Evolutionary conservation across 805 yeast species (phyloP).

Genomic region (Kodamaea laetipori): DNA sequence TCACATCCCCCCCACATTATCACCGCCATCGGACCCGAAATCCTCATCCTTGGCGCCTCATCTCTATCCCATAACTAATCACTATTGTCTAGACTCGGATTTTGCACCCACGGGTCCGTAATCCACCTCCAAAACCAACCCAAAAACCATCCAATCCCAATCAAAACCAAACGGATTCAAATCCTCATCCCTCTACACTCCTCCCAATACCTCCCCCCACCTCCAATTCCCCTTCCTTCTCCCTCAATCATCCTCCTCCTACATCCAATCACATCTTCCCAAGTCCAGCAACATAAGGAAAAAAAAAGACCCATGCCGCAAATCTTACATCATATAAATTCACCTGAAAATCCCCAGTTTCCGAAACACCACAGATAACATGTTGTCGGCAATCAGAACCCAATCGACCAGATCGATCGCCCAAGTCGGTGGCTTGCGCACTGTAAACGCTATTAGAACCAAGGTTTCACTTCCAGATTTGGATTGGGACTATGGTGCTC

Average conservation of each 20-base stretch:
- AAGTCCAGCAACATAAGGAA: neutral
- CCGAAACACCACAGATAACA: neutral
- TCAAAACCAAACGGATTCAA: neutral
- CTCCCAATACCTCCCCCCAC: neutral
- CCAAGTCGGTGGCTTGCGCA: neutral
- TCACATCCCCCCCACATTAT: neutral
- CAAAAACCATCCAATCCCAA: neutral
- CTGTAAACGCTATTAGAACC: conserved; percentile 44
- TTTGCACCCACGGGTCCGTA: no score
- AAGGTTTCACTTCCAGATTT: conserved; percentile 78
- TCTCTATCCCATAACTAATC: conserved; percentile 2
- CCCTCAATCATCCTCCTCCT: neutral
- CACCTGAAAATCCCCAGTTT: neutral
- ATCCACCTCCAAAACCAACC: no score
- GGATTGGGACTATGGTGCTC: conserved; percentile 79
- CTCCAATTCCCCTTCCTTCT: neutral
- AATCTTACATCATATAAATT: neutral
- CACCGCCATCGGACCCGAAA: neutral
- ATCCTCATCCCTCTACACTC: neutral
- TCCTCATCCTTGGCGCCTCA: neutral
- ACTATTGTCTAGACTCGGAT: no score
- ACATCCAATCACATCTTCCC: conserved; percentile 3
- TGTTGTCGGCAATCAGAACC: conserved; percentile 5
- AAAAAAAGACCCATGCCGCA: conserved; percentile 1
- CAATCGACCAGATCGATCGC: neutral